phyloP scores from a whole-genome alignment of 2,329 filamentous ascomycete species.

The Nemania bipapillata region DNA sequence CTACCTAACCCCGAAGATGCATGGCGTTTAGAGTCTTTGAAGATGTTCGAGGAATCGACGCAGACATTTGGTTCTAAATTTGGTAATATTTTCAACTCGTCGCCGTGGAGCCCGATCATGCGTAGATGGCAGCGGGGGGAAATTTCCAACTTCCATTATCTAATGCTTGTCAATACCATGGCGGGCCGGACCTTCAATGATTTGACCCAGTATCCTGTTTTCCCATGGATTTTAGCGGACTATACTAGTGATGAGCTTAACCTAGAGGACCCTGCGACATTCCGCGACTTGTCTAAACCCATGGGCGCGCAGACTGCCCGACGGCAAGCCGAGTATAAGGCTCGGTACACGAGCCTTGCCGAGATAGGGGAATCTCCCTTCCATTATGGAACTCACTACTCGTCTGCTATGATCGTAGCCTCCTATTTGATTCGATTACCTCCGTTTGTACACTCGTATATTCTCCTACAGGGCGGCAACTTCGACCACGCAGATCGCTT shows the following conservation, averaged over 20 bases:
- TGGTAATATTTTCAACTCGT: constrained; percentile 88
- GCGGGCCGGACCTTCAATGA: constrained; percentile 98
- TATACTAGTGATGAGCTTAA: constrained; percentile 95
- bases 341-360: constrained; percentile 85
- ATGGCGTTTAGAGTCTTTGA: constrained; percentile 89
- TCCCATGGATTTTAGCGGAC: constrained; percentile 95
- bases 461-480: constrained; percentile 91
- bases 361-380: constrained; percentile 95
- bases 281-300: constrained; percentile 90
- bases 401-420: constrained; percentile 97
- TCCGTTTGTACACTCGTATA: constrained; percentile 94
- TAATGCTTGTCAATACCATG: constrained; percentile 98
- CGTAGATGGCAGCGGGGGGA: constrained; percentile 92
- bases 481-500: constrained; percentile 96
- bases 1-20: constrained; percentile 84
- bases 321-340: constrained; percentile 80
- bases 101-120: constrained; percentile 83
- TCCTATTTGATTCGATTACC: constrained; percentile 95
- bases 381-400: constrained; percentile 98
- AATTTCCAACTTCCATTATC: constrained; percentile 97
- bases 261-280: constrained; percentile 82
- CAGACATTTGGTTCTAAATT: constrained; percentile 84
- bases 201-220: constrained; percentile 96
- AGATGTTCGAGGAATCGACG: constrained; percentile 69
- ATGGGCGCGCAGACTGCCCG: constrained; percentile 90